These are phyloP conservation scores for Cryptosporidium tyzzeri DNA, from an alignment of 169 alveolate species.

Conservation along the genomic window DNA sequence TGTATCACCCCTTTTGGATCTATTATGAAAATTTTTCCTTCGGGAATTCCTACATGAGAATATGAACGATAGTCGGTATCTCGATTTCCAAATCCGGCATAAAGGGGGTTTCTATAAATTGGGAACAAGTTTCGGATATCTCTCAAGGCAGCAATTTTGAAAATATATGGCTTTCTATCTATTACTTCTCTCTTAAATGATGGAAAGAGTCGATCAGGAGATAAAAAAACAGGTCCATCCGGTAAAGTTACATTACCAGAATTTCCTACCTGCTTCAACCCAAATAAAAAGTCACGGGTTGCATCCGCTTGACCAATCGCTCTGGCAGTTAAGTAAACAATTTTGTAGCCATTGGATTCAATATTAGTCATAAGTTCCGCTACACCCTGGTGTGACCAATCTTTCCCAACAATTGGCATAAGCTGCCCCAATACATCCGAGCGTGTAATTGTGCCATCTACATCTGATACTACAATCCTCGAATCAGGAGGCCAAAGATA, in stretches of 20 bases:
- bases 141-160: constrained; percentile 94
- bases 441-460: constrained; percentile 97
- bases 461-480: constrained; percentile 96
- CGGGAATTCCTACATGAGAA: constrained; percentile 93
- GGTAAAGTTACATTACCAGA: constrained; percentile 81
- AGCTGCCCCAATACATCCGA: constrained; percentile 97
- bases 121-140: constrained; percentile 95
- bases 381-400: constrained; percentile 97
- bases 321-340: constrained; percentile 96
- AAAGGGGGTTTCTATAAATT: constrained; percentile 90
- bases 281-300: constrained; percentile 93
- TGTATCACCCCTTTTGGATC: constrained; percentile 90
- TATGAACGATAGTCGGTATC: constrained; percentile 93
- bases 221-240: constrained; percentile 96
- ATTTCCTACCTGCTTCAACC: constrained; percentile 88
- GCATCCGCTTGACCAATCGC: constrained; percentile 97
- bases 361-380: constrained; percentile 92
- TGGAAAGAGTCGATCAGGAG: constrained; percentile 96
- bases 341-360: constrained; percentile 92
- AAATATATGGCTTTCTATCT: constrained; percentile 92
- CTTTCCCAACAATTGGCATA: constrained; percentile 96
- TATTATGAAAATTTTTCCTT: constrained; percentile 90
- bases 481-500: constrained; percentile 93
- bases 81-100: constrained; percentile 99
- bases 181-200: constrained; percentile 97